Percentiles rank a stretch among this genome's conserved stretches.
phyloP scores from a whole-genome alignment of 495 filamentous ascomycete species.

The Daldinia caldariorum region DNA sequence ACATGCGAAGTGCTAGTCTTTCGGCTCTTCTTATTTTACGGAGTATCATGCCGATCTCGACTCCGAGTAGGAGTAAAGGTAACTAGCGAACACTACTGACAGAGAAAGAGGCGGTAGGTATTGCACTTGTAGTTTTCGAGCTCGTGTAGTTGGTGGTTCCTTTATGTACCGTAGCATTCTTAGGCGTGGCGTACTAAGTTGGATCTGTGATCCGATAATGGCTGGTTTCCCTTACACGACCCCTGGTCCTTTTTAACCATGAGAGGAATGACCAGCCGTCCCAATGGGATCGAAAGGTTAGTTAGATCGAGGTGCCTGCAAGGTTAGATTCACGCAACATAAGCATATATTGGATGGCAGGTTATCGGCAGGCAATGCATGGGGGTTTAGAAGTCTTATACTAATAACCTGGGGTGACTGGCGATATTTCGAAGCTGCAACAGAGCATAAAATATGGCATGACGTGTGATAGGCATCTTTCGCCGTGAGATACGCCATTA shows the following conservation, averaged over 20 bases:
- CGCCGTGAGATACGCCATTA: slow-evolving; percentile 24
- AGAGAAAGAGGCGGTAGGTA: neutral
- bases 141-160: slow-evolving; percentile 24
- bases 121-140: slow-evolving; percentile 23
- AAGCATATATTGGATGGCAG: slow-evolving; percentile 23
- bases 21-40: slow-evolving; percentile 35
- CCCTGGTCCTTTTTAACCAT: slow-evolving; percentile 31
- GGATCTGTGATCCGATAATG: slow-evolving; percentile 34
- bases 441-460: slow-evolving; percentile 30
- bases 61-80: neutral
- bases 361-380: slow-evolving; percentile 22
- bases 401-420: slow-evolving; percentile 35
- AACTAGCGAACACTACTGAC: neutral
- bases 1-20: slow-evolving; percentile 21
- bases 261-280: slow-evolving; percentile 42
- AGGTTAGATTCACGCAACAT: slow-evolving; percentile 29
- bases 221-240: slow-evolving; percentile 9
- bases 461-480: slow-evolving; percentile 33
- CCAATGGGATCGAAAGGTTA: slow-evolving; percentile 36
- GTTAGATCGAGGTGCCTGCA: slow-evolving; percentile 33
- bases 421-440: slow-evolving; percentile 35
- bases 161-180: slow-evolving; percentile 22
- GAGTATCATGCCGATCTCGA: slow-evolving; percentile 17
- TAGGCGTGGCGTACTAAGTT: slow-evolving; percentile 33
- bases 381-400: slow-evolving; percentile 15